These are phyloP conservation scores for Euclidium syriacum DNA, from an alignment of 345 rosid genomes.

Conservation along the genomic window DNA sequence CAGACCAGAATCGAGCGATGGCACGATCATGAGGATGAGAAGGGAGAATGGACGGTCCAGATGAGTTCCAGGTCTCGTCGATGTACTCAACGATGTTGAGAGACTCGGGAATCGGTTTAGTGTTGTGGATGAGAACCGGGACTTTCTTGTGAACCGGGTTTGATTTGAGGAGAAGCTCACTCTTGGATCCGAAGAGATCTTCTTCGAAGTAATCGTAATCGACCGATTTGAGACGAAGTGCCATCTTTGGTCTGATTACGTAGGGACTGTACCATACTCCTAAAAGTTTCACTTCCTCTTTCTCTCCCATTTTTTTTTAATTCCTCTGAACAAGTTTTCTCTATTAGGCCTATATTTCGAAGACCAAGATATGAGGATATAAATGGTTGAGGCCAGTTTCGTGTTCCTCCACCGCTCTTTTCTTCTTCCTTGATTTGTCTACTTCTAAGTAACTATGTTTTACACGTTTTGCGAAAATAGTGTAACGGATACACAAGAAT, in stretches of 20 bases:
- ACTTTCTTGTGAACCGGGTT: constrained; percentile 41
- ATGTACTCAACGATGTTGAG: constrained; percentile 34
- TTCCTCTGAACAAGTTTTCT: no score
- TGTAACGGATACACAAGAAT: no score
- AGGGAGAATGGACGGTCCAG: constrained; percentile 51
- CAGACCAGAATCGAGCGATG: constrained; percentile 65
- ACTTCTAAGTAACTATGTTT: no score
- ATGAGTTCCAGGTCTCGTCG: constrained; percentile 54
- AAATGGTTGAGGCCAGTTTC: neutral
- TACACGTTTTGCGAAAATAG: no score
- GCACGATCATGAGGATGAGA: constrained; percentile 57
- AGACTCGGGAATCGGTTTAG: constrained; percentile 28
- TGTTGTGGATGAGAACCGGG: constrained; percentile 38
- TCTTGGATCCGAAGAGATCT: constrained; percentile 31
- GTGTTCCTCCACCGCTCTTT: neutral
- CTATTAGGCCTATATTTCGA: no score
- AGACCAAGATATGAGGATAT: no score
- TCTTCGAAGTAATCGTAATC: constrained; percentile 29
- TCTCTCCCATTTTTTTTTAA: neutral
- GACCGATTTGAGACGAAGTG: constrained; percentile 33
- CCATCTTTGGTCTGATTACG: constrained; percentile 31
- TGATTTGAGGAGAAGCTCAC: constrained; percentile 27
- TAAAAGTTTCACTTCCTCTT: constrained; percentile 34
- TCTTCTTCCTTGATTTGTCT: no score
- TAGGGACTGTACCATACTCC: constrained; percentile 37